Evolutionary conservation across 169 alveolate species (phyloP).

Genomic region (Theileria annulata): DNA sequence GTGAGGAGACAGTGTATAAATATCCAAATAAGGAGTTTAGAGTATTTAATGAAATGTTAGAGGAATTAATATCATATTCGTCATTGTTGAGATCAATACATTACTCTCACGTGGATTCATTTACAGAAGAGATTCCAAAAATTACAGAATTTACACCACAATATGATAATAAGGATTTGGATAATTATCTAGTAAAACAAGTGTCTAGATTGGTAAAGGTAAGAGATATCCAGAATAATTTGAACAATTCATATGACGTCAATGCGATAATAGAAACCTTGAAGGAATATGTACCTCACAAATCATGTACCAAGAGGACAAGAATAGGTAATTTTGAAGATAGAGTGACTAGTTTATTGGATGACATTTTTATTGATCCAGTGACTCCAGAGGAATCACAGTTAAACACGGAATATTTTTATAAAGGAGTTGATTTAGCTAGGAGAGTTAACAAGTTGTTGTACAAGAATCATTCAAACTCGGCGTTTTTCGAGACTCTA

Average conservation of each 20-base stretch:
- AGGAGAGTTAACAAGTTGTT: constrained; percentile 33
- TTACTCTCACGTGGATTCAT: constrained; percentile 12
- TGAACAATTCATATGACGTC: constrained; percentile 9
- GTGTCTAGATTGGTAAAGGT: constrained; percentile 18
- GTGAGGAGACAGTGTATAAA: not conserved
- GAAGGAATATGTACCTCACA: not conserved
- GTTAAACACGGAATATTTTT: not conserved
- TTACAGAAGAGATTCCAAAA: constrained; percentile 43
- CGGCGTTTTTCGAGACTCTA: constrained; percentile 59
- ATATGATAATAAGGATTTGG: constrained; percentile 7
- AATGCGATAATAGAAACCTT: constrained; percentile 5
- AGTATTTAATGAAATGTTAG: not conserved
- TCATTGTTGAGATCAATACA: constrained; percentile 21
- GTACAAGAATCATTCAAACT: constrained; percentile 48
- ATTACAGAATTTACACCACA: constrained; percentile 8
- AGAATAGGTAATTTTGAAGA: not conserved
- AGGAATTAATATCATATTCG: constrained; percentile 1
- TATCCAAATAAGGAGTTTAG: not conserved
- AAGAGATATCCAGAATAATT: constrained; percentile 19
- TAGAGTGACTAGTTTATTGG: not conserved
- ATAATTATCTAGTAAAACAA: constrained; percentile 3
- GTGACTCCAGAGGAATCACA: not conserved
- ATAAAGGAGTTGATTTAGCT: constrained; percentile 30
- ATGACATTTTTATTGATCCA: not conserved
- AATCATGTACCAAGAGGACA: not conserved